Evolutionary conservation across 352 stramenopile species (phyloP).

Genomic region (Phytophthora cryptogea): DNA sequence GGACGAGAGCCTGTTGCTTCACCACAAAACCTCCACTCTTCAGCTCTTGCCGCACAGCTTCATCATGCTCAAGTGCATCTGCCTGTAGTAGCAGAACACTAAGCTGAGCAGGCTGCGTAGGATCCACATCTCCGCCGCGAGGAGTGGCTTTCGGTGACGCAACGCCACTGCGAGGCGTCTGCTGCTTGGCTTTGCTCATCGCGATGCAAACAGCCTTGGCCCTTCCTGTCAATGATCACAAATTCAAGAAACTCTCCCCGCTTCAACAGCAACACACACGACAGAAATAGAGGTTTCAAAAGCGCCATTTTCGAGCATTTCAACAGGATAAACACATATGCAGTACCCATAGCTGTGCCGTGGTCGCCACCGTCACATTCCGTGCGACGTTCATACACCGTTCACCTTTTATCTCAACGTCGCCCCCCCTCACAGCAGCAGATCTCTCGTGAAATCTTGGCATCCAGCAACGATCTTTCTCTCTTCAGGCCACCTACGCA

Average conservation of each 20-base stretch:
- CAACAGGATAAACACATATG: slow-evolving; percentile 23
- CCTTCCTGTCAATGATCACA: slow-evolving; percentile 9
- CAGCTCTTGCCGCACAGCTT: slow-evolving; percentile 55
- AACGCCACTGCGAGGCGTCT: slow-evolving; percentile 13
- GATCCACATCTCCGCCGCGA: slow-evolving; percentile 10
- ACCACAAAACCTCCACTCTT: slow-evolving; percentile 48
- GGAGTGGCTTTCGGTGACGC: slow-evolving; percentile 28
- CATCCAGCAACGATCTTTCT: background rate
- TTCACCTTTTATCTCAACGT: slow-evolving; percentile 1
- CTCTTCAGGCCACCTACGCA: slow-evolving; percentile 34
- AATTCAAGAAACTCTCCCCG: background rate
- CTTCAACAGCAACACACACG: slow-evolving; percentile 2
- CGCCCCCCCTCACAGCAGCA: background rate
- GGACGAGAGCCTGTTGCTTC: slow-evolving; percentile 49
- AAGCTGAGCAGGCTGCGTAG: slow-evolving; percentile 26
- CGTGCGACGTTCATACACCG: slow-evolving; percentile 9
- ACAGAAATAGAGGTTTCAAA: slow-evolving; percentile 31
- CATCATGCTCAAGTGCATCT: slow-evolving; percentile 58
- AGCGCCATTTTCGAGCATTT: slow-evolving; percentile 25
- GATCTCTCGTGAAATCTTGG: slow-evolving; percentile 4
- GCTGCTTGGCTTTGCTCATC: slow-evolving; percentile 35
- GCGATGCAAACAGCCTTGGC: background rate
- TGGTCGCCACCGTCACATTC: slow-evolving; percentile 1
- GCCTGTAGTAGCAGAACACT: slow-evolving; percentile 62
- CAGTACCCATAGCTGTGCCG: slow-evolving; percentile 5